Base-by-base conservation (phyloP, 805 yeast genomes). In the Kodamaea jinghongensis region DNA sequence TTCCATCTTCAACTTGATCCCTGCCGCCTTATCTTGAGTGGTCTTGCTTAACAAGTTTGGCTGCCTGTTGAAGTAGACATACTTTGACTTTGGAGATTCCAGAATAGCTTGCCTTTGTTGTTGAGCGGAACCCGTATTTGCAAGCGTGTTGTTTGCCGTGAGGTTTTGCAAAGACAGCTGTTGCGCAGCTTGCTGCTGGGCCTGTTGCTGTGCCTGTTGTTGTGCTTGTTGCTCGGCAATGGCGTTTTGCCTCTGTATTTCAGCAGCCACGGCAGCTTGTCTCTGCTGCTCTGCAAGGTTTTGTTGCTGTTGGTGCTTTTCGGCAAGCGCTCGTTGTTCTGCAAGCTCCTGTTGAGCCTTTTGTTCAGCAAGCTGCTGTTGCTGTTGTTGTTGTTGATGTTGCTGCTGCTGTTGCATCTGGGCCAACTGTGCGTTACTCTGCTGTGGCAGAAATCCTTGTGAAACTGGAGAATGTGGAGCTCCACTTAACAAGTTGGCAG, bases 21-120 rank as follows among this genome's bases (percentile, higher is more conserved):
- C 86, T 0, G 95, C 81, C 0, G 96, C 88, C 51, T 79, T 81
- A 52, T 89, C 96, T 52, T 85, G 95, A 0, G 93, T 73, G 5
- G 73, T 54, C 49, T 83, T 81, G n/a, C 85, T 75, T 51, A 88
- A 72, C 52, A 75, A 65, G 47, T 84, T 89, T 1, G 96, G 96
- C 52, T 85, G 88, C 42, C 96, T 76, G 49, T 82, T 88, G 63
- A 89, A 84, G 51, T 78, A 75, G 45, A 83, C 86, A 50, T 81
- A 80, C 42, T 79, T 79, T 7, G 58, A 47, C 33, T 50, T 49
- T 17, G 26, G 7, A 38, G 25, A 17, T 31, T 44, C 34, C 38
- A 33, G 22, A 41, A 43, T 16, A 30, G 30, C 17, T 25, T 35
- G 31, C 30, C 44, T 38, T 30, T 43, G 44, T 12, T 35, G 27